Conservation (phyloP, 768 basidiomycete species). For the Russula sp. region DNA sequence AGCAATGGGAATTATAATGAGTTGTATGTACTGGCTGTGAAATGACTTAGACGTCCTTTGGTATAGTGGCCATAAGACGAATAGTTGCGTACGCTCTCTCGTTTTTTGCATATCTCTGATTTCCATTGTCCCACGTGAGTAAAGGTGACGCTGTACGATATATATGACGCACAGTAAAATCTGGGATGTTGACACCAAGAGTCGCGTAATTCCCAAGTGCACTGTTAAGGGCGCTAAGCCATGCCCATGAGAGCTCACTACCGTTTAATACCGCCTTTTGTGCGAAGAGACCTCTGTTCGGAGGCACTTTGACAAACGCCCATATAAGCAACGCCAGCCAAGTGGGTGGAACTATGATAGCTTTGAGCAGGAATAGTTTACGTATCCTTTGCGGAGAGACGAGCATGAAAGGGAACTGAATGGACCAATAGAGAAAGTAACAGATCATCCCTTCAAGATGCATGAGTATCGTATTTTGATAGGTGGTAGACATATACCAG, state of each 20-base stretch:
- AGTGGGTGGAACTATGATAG: constrained; percentile 39
- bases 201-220: constrained; percentile 71
- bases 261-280: constrained; percentile 49
- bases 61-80: not conserved
- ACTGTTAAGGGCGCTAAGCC: constrained; percentile 71
- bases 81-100: constrained; percentile 46
- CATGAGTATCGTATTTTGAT: not conserved
- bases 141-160: not conserved
- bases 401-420: constrained; percentile 72
- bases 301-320: constrained; percentile 58
- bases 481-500: constrained; percentile 35
- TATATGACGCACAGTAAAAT: constrained; percentile 54
- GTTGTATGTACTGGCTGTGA: constrained; percentile 63
- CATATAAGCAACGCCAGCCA: constrained; percentile 32
- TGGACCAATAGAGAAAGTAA: constrained; percentile 71
- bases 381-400: constrained; percentile 74
- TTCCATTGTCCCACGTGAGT: not conserved
- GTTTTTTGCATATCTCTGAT: constrained; percentile 67
- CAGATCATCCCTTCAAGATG: constrained; percentile 52
- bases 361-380: constrained; percentile 67
- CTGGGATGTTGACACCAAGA: constrained; percentile 74
- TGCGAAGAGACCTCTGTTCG: constrained; percentile 51
- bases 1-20: constrained; percentile 66
- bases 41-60: not conserved
- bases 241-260: constrained; percentile 62